A percentile compares a stretch with the other conserved stretches of the same genome.
Evolutionary conservation across 768 basidiomycete genomes (phyloP).

Genomic region (Thelephora ganbajun): DNA sequence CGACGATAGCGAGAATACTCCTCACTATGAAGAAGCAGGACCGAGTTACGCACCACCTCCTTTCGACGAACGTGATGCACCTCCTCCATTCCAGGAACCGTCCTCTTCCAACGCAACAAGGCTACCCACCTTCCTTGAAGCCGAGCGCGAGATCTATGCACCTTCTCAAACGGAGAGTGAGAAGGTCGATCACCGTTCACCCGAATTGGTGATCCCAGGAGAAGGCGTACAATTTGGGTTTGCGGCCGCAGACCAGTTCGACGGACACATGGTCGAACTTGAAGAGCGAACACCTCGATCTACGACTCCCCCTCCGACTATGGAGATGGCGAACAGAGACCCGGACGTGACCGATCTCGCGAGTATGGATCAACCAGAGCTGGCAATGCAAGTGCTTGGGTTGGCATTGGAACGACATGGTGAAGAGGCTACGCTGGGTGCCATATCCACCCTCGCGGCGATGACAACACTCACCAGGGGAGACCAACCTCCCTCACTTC

Average conservation of each 20-base stretch:
- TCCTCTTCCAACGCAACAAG: slow-evolving; percentile 16
- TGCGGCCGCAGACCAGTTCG: slow-evolving; percentile 55
- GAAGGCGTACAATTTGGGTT: slow-evolving; percentile 78
- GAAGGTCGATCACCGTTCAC: slow-evolving; percentile 18
- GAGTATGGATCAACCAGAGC: slow-evolving; percentile 38
- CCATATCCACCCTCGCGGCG: background rate
- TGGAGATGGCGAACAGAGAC: slow-evolving; percentile 64
- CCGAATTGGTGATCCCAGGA: slow-evolving; percentile 35
- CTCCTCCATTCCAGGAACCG: slow-evolving; percentile 46
- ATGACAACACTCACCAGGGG: slow-evolving; percentile 15
- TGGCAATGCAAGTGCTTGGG: slow-evolving; percentile 41
- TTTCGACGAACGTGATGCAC: slow-evolving; percentile 73
- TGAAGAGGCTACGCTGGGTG: slow-evolving; percentile 11
- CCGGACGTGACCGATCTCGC: slow-evolving; percentile 55
- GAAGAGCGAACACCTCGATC: slow-evolving; percentile 27
- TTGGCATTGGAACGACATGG: slow-evolving; percentile 38
- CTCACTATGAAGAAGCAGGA: slow-evolving; percentile 62
- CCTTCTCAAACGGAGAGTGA: slow-evolving; percentile 26
- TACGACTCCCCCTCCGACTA: slow-evolving; percentile 59
- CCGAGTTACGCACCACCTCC: slow-evolving; percentile 73
- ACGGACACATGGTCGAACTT: slow-evolving; percentile 62
- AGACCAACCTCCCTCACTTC: slow-evolving; percentile 31
- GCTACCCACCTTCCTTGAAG: slow-evolving; percentile 68
- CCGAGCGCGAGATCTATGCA: slow-evolving; percentile 66
- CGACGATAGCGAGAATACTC: slow-evolving; percentile 53